phyloP scores from a whole-genome alignment of 1,139 yeast genomes.

The Saccharomycopsis hybrid region DNA sequence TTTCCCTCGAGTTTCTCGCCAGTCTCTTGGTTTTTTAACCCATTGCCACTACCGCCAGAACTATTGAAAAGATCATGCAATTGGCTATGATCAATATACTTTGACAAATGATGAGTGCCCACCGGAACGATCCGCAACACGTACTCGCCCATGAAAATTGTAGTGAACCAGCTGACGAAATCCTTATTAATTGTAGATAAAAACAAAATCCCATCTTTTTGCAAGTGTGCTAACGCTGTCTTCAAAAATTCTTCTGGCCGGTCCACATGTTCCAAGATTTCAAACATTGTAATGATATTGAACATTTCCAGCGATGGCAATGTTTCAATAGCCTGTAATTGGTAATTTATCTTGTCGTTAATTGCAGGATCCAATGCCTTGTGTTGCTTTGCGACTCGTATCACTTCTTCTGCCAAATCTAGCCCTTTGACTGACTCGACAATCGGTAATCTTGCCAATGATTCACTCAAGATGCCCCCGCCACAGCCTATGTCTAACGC shows the following conservation, averaged over 20 bases:
- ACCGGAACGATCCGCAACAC: constrained; percentile 74
- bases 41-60: constrained; percentile 33
- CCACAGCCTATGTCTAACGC: constrained; percentile 96
- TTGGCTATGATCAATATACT: constrained; percentile 76
- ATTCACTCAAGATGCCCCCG: constrained; percentile 87
- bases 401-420: constrained; percentile 77
- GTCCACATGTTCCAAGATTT: constrained; percentile 89
- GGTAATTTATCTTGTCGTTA: constrained; percentile 48
- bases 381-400: constrained; percentile 74
- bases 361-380: constrained; percentile 57
- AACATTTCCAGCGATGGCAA: constrained; percentile 41
- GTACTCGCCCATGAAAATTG: constrained; percentile 86
- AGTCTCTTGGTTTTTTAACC: constrained; percentile 37
- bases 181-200: constrained; percentile 91
- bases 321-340: constrained; percentile 55
- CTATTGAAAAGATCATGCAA: constrained; percentile 28
- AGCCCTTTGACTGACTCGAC: constrained; percentile 68
- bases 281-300: constrained; percentile 87
- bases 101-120: constrained; percentile 85
- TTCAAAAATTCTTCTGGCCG: constrained; percentile 62
- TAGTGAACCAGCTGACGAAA: constrained; percentile 83
- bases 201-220: constrained; percentile 67
- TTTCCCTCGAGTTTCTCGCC: constrained; percentile 34
- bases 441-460: constrained; percentile 69
- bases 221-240: constrained; percentile 60